Conservation (phyloP, 2,329 filamentous ascomycete species). For the Fusarium decemcellulare region DNA sequence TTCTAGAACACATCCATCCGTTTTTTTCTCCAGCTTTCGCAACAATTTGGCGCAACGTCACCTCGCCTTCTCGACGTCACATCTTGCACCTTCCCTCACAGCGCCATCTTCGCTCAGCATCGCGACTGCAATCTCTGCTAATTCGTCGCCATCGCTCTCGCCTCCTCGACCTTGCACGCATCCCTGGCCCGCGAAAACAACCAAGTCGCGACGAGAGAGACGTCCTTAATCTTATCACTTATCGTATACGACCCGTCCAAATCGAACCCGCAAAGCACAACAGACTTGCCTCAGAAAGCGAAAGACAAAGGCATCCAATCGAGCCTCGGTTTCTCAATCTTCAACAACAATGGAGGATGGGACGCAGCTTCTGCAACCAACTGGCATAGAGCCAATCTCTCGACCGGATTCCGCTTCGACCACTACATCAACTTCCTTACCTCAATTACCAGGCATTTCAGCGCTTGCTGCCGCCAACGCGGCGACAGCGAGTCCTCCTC, state of each 20-base stretch:
- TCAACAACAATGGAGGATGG: constrained; percentile 62
- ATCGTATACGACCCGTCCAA: constrained; percentile 4
- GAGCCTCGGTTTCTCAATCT: neutral
- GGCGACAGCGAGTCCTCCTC: constrained; percentile 57
- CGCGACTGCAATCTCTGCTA: neutral
- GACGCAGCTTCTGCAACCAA: constrained; percentile 55
- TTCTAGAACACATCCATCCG: constrained; percentile 23
- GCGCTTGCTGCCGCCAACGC: constrained; percentile 59
- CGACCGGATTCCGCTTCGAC: constrained; percentile 65
- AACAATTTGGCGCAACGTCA: constrained; percentile 11
- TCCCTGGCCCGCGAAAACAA: too few relatives aligned
- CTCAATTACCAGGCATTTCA: constrained; percentile 63
- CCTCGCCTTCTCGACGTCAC: neutral
- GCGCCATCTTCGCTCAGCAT: neutral
- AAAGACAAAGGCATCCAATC: too few relatives aligned
- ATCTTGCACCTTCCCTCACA: neutral
- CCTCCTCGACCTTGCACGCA: neutral
- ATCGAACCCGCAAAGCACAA: too few relatives aligned
- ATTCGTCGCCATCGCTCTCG: neutral
- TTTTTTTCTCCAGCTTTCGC: constrained; percentile 12
- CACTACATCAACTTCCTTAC: constrained; percentile 56
- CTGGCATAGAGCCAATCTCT: constrained; percentile 63
- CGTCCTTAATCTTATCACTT: constrained; percentile 1
- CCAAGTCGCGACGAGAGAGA: neutral
- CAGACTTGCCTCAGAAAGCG: too few relatives aligned